Percentiles rank a stretch among this genome's conserved stretches.
Evolutionary conservation across 208 protist species (phyloP).

Genomic region (Trypanosomatidae sp.): DNA sequence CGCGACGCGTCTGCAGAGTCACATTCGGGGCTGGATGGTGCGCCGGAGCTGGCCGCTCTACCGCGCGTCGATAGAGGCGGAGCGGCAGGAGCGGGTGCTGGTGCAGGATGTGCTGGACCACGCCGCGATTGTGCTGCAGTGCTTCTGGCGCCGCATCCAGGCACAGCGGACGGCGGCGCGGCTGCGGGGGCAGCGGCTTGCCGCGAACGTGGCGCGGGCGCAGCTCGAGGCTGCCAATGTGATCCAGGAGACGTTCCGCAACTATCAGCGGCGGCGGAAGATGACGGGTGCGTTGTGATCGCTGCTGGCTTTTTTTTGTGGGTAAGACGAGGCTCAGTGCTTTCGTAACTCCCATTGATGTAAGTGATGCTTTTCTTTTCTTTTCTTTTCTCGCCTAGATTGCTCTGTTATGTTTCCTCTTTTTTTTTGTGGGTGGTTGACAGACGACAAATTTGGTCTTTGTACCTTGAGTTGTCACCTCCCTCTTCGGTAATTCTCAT

Average conservation of each 20-base stretch:
- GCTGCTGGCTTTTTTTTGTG: no score
- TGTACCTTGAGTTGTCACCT: no score
- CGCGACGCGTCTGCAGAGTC: slow-evolving; percentile 61
- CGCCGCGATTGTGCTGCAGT: slow-evolving; percentile 74
- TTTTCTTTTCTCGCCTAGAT: no score
- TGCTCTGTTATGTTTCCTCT: no score
- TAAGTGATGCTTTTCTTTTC: no score
- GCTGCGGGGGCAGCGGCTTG: slow-evolving; percentile 22
- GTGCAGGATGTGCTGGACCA: slow-evolving; percentile 57
- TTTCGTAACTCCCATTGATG: no score
- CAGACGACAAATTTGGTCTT: no score
- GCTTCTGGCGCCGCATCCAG: slow-evolving; percentile 62
- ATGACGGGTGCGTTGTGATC: no score
- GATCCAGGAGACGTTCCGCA: slow-evolving; percentile 69
- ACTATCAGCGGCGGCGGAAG: slow-evolving; percentile 19
- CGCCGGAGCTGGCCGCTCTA: slow-evolving; percentile 52
- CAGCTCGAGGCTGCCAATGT: slow-evolving; percentile 57
- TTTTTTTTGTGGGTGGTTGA: no score
- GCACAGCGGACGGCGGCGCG: slow-evolving; percentile 24
- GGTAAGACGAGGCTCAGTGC: no score
- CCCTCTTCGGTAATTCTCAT: no score
- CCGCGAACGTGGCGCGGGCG: slow-evolving; percentile 20
- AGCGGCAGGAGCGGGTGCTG: slow-evolving; percentile 32
- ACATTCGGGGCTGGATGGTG: slow-evolving; percentile 66
- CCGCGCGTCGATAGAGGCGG: slow-evolving; percentile 28